phyloP scores from a whole-genome alignment of 306 rosid genomes.

The Urtica urens region DNA sequence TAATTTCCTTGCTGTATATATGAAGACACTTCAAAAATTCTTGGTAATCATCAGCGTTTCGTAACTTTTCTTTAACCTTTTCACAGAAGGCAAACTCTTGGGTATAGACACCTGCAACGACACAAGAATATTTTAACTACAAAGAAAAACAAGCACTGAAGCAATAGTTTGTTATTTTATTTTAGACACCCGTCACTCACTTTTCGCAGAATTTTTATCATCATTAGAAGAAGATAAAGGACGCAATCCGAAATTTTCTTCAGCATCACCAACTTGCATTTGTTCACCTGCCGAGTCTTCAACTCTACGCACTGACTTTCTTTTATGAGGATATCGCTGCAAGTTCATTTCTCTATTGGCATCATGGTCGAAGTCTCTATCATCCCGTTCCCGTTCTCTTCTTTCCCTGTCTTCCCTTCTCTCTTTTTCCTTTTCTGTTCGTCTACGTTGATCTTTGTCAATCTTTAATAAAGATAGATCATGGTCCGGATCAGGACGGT shows the following conservation, averaged over 20 bases:
- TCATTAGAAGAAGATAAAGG: constrained; percentile 58
- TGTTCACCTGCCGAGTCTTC: constrained; percentile 71
- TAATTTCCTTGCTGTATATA: constrained; percentile 91
- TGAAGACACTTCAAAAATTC: constrained; percentile 95
- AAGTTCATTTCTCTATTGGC: constrained; percentile 46
- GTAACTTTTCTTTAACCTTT: constrained; percentile 81
- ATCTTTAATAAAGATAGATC: constrained; percentile 49
- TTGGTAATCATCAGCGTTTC: constrained; percentile 73
- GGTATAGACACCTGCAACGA: constrained; percentile 50
- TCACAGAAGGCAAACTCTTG: constrained; percentile 78
- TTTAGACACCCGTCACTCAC: constrained; percentile 34
- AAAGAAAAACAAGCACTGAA: constrained; percentile 1
- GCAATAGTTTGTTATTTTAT: too few species aligned
- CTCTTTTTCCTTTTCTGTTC: constrained; percentile 75
- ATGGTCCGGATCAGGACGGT: constrained; percentile 71
- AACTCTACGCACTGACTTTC: constrained; percentile 44
- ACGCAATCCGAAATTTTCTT: constrained; percentile 53
- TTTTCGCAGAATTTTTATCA: constrained; percentile 61
- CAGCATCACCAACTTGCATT: constrained; percentile 50
- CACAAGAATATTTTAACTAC: too few species aligned
- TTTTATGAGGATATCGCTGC: constrained; percentile 55
- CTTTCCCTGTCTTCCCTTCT: constrained; percentile 74
- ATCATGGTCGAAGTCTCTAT: constrained; percentile 71
- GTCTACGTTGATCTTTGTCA: constrained; percentile 79
- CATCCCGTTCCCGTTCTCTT: constrained; percentile 62